phyloP scores from a whole-genome alignment of 192 early-diverging fungal species.

The Backusella sp. region DNA sequence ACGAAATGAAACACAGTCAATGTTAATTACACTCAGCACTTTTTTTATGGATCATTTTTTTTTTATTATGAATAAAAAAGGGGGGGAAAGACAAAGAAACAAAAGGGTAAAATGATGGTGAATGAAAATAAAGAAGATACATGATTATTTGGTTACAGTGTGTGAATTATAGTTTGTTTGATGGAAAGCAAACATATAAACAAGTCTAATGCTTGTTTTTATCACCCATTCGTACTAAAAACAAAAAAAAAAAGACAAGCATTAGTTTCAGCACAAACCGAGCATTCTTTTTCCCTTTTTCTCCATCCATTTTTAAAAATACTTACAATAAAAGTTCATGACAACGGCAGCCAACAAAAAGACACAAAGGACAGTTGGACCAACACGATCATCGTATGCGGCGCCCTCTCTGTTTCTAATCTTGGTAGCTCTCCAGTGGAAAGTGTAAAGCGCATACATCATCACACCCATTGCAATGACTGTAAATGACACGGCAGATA shows the following conservation, averaged over 20 bases:
- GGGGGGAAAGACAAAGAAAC: not conserved
- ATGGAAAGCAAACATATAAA: not conserved
- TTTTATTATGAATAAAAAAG: not conserved
- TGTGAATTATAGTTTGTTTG: not conserved
- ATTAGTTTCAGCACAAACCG: not conserved
- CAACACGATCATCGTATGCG: conserved; percentile 78
- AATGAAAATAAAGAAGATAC: not conserved
- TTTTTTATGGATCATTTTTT: not conserved
- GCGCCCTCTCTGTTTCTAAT: conserved; percentile 74
- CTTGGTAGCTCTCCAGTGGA: conserved; percentile 76
- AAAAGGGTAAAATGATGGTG: not conserved
- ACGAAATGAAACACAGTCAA: not conserved
- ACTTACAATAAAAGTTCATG: conserved; percentile 67
- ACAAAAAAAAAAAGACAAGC: not conserved
- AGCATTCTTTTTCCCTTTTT: not conserved
- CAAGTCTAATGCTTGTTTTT: not conserved
- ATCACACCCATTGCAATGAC: conserved; percentile 69
- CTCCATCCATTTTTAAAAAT: not conserved
- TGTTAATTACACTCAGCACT: not conserved
- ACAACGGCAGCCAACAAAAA: conserved; percentile 64
- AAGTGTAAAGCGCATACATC: conserved; percentile 77
- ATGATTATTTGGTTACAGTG: not conserved
- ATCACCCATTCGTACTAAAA: conserved; percentile 11
- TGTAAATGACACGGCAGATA: conserved; percentile 56
- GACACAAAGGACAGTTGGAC: conserved; percentile 70